phyloP scores from a whole-genome alignment of 2,329 filamentous ascomycete species.

The Colletotrichum kahawae region DNA sequence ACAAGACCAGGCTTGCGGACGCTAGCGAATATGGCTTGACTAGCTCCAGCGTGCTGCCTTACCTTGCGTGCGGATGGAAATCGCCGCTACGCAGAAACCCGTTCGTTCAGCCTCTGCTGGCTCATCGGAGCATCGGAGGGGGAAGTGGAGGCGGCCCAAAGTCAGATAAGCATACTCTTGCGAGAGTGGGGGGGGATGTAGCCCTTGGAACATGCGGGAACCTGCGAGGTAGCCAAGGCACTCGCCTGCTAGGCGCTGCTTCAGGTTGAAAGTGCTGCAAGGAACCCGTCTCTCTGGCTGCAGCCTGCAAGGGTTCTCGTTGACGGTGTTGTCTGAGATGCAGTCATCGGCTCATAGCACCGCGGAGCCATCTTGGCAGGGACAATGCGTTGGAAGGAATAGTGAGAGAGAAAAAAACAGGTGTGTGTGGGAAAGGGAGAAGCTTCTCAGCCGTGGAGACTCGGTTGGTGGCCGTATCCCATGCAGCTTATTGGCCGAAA shows the following conservation, averaged over 20 bases:
- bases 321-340: slow-evolving; percentile 9
- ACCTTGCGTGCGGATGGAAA: background rate
- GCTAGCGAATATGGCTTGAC: slow-evolving; percentile 19
- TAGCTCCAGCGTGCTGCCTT: slow-evolving; percentile 4
- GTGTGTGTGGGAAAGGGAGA: background rate
- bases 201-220: background rate
- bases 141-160: background rate
- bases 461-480: background rate
- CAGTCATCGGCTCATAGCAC: slow-evolving; percentile 4
- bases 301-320: slow-evolving; percentile 13
- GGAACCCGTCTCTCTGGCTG: background rate
- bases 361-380: slow-evolving; percentile 6
- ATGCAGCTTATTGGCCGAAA: background rate
- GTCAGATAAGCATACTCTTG: background rate
- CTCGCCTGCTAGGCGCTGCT: background rate
- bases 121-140: background rate
- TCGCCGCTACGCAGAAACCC: slow-evolving; percentile 4
- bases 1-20: slow-evolving; percentile 3
- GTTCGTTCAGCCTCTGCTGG: background rate
- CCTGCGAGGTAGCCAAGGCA: background rate
- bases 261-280: slow-evolving; percentile 18
- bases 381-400: background rate
- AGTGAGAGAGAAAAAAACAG: background rate
- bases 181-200: background rate
- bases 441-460: background rate